Conservation (phyloP, 345 rosid species). For the Laguncularia racemosa region DNA sequence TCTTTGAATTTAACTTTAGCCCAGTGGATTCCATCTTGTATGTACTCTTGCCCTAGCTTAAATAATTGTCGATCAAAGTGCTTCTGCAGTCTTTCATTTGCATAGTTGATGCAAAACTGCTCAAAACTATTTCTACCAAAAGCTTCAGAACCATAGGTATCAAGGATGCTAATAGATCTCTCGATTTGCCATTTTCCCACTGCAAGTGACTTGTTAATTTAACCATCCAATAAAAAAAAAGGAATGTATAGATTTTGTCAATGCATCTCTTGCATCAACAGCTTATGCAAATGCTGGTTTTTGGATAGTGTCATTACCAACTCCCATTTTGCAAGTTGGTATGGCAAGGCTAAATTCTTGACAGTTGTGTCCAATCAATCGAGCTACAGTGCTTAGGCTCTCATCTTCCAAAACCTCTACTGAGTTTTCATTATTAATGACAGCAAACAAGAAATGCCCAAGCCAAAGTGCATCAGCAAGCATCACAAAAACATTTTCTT, state of each 20-base stretch:
- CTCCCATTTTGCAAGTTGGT: slow-evolving; percentile 90
- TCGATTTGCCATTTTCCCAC: slow-evolving; percentile 60
- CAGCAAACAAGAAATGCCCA: slow-evolving; percentile 70
- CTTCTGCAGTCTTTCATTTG: slow-evolving; percentile 36
- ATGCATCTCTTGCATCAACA: slow-evolving; percentile 64
- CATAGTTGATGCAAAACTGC: slow-evolving; percentile 31
- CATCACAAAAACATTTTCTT: slow-evolving; percentile 90
- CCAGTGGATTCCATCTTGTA: slow-evolving; percentile 98
- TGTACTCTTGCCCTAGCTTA: slow-evolving; percentile 97
- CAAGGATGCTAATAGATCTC: slow-evolving; percentile 25
- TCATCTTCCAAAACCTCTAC: slow-evolving; percentile 55
- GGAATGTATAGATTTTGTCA: slow-evolving; percentile 84
- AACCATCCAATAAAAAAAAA: slow-evolving; percentile 85
- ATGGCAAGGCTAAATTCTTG: slow-evolving; percentile 45
- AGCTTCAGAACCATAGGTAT: no score
- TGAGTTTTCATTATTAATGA: slow-evolving; percentile 88
- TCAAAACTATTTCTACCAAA: slow-evolving; percentile 80
- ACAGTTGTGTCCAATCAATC: slow-evolving; percentile 27
- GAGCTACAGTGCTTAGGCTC: slow-evolving; percentile 29
- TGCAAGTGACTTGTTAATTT: slow-evolving; percentile 81
- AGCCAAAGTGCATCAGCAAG: slow-evolving; percentile 92
- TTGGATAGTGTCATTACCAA: slow-evolving; percentile 84
- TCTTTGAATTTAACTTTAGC: no score
- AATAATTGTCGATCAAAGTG: slow-evolving; percentile 94
- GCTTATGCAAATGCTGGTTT: slow-evolving; percentile 73